Evolutionary conservation across 2,329 filamentous ascomycete species (phyloP), one percentile per base, ranked within the genome.

Genomic region (Stachybotrys chartarum): DNA sequence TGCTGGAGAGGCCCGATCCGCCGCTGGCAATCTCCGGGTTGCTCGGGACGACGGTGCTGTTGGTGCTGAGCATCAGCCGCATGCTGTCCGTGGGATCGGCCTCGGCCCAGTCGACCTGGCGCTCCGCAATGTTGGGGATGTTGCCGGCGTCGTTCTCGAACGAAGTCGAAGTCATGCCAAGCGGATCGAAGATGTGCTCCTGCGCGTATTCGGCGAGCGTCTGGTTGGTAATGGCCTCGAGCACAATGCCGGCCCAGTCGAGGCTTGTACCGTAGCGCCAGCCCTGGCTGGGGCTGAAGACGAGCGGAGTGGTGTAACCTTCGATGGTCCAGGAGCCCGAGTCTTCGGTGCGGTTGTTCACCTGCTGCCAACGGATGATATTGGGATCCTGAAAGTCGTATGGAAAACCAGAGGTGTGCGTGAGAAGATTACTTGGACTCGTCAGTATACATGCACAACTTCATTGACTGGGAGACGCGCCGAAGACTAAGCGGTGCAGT

Each of bases 191-290:
- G 48, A 68, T 57, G 55, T 64, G 44, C 46, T 59, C 55, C 39
- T 56, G 46, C 59, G 65, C 61, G 56, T 63, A 69, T 10, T 58
- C 56, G 0, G 59, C 63, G 3, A 76, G 61, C 12, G 50, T 54
- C 53, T 60, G 56, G 11, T 64, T 65, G 11, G 66, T 69, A 7
- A 72, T 50, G 3, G 64, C 61, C 59, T 74, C 70, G 5, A 77
- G 60, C 1, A 71, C 63, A 7, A 68, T 54, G 12, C 73, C 74
- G 0, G 69, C 73, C 63, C 70, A 77, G 63, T 78, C 75, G 35
- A 70, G 58, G 1, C 59, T 57, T 5, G 64, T 57, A 2, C 75
- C 74, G 52, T 78, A 79, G 30, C 66, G 65, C 75, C 74, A 79
- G 1, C 69, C 66, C 10, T 65, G 61, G 0, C 75, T 75, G 0